phyloP scores from a whole-genome alignment of 129 eudicot genomes.

The Kitagawia praeruptora region DNA sequence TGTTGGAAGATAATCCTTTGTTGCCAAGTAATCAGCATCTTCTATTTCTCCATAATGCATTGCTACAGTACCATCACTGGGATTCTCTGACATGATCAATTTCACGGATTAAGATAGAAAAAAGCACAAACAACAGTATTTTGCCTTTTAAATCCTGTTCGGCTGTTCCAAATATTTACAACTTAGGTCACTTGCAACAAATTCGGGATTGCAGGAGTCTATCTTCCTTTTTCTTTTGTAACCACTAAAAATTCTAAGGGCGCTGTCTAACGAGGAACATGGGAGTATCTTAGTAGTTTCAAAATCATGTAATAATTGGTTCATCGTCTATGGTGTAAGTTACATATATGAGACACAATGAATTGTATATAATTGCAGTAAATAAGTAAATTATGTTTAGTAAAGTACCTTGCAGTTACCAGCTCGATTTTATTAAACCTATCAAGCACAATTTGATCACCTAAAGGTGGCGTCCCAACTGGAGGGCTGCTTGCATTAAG shows the following conservation, averaged over 20 bases:
- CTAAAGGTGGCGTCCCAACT: conserved; percentile 47
- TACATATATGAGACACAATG: not conserved
- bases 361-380: not conserved
- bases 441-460: conserved; percentile 56
- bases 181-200: not conserved
- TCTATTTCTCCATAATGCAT: conserved; percentile 85
- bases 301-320: not conserved
- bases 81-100: conserved; percentile 69
- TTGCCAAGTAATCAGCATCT: conserved; percentile 49
- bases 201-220: not conserved
- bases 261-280: not conserved
- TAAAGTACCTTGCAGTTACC: conserved; percentile 52
- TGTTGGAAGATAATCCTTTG: conserved; percentile 80
- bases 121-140: not conserved
- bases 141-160: not conserved
- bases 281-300: not conserved
- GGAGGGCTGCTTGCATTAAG: conserved; percentile 75
- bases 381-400: not conserved
- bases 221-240: not conserved
- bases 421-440: conserved; percentile 67
- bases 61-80: conserved; percentile 79
- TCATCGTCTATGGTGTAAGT: not conserved
- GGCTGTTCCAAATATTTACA: not conserved
- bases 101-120: not conserved
- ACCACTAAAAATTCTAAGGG: not conserved